A percentile compares a stretch with the other conserved stretches of the same genome.
Evolutionary conservation across 2,329 filamentous ascomycete genomes (phyloP).

Genomic region (Pseudocercospora eumusae): DNA sequence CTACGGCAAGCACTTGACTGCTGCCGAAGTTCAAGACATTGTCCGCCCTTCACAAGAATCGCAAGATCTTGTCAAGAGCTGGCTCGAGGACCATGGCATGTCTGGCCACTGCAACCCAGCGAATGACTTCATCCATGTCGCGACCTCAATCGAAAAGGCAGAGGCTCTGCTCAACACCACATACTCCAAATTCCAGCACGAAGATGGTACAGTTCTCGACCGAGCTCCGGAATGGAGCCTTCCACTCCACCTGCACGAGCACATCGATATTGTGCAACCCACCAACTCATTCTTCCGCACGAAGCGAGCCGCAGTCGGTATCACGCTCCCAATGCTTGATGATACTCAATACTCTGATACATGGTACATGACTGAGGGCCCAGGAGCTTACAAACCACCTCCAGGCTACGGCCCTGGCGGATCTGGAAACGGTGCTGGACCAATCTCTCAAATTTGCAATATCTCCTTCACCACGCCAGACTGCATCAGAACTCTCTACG

Average conservation of each 20-base stretch:
- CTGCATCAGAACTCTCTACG: slow-evolving; percentile 58
- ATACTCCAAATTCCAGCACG: slow-evolving; percentile 55
- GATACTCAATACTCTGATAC: slow-evolving; percentile 24
- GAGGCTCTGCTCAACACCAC: slow-evolving; percentile 57
- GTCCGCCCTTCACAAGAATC: slow-evolving; percentile 57
- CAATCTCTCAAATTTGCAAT: slow-evolving; percentile 49
- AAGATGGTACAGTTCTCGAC: slow-evolving; percentile 55
- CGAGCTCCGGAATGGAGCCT: slow-evolving; percentile 61
- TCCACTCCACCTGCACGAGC: slow-evolving; percentile 57
- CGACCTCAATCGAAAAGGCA: slow-evolving; percentile 53
- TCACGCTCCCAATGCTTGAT: slow-evolving; percentile 12
- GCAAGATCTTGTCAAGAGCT: slow-evolving; percentile 55
- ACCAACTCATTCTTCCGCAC: slow-evolving; percentile 61
- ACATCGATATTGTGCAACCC: slow-evolving; percentile 62
- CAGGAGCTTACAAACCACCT: slow-evolving; percentile 22
- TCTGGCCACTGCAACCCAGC: slow-evolving; percentile 53
- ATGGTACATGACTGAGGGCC: slow-evolving; percentile 28
- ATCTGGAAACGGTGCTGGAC: slow-evolving; percentile 11
- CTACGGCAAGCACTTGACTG: slow-evolving; percentile 57
- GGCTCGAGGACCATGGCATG: slow-evolving; percentile 58
- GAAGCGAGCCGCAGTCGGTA: slow-evolving; percentile 27
- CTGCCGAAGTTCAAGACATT: slow-evolving; percentile 55
- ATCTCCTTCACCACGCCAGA: slow-evolving; percentile 54
- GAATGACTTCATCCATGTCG: slow-evolving; percentile 60
- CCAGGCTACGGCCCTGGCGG: slow-evolving; percentile 10